These are phyloP conservation scores for Acanthamoeba rhysodes DNA, from an alignment of 208 protist species.

Conservation along the genomic window DNA sequence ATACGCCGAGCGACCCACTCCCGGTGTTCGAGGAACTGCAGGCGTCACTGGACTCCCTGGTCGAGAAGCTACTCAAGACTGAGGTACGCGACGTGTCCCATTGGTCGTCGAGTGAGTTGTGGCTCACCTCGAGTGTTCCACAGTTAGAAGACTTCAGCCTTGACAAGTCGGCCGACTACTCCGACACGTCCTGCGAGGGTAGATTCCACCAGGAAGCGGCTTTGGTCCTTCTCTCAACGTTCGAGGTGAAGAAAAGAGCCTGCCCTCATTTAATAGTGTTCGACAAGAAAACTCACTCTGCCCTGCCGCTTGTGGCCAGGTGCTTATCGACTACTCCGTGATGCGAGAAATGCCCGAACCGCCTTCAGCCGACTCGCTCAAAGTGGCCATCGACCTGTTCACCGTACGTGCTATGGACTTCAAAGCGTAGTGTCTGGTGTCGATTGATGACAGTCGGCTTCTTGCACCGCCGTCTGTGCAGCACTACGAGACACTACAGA, in stretches of 20 bases:
- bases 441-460: not conserved
- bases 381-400: not conserved
- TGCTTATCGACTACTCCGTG: constrained; percentile 71
- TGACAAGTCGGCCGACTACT: constrained; percentile 53
- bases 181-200: constrained; percentile 47
- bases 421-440: not conserved
- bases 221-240: not conserved
- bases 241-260: not conserved
- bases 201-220: constrained; percentile 65
- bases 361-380: not conserved
- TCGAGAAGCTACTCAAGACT: not conserved
- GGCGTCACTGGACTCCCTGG: not conserved
- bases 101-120: not conserved
- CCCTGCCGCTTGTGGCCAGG: not conserved
- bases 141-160: constrained; percentile 71
- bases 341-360: constrained; percentile 55
- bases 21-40: constrained; percentile 7
- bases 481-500: constrained; percentile 19
- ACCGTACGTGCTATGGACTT: not conserved
- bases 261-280: not conserved
- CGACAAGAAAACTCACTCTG: too few relatives aligned
- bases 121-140: not conserved
- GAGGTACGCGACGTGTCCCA: not conserved
- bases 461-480: too few relatives aligned
- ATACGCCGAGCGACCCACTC: not conserved